phyloP scores from a whole-genome alignment of 768 basidiomycete species.

The Cubamyces sp. region DNA sequence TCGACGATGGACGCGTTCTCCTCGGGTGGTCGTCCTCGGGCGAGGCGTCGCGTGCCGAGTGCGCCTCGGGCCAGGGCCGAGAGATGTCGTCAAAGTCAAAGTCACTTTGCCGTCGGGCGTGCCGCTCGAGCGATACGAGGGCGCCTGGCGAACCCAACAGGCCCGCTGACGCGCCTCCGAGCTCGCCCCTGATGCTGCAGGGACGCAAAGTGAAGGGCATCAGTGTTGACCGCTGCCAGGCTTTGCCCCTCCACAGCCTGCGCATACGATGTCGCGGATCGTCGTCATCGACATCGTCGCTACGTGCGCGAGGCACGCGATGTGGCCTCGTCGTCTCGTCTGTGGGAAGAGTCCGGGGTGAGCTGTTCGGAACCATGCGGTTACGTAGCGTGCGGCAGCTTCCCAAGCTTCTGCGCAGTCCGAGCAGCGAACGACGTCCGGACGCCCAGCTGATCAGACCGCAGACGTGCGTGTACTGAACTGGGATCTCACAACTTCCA shows the following conservation, averaged over 20 bases:
- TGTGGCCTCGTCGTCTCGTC: background rate
- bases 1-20: no score
- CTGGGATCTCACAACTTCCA: background rate
- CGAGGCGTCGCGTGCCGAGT: no score
- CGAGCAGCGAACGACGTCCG: background rate
- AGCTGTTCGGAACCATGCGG: background rate
- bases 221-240: background rate
- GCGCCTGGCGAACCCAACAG: background rate
- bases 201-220: background rate
- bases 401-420: slow-evolving; percentile 19
- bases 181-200: background rate
- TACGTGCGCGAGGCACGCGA: background rate
- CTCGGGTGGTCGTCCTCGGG: no score
- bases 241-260: background rate
- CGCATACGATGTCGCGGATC: slow-evolving; percentile 9
- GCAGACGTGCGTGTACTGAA: background rate
- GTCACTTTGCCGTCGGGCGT: no score
- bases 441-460: slow-evolving; percentile 8
- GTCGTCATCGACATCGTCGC: slow-evolving; percentile 4
- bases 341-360: background rate
- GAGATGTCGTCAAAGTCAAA: no score
- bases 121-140: background rate
- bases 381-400: slow-evolving; percentile 3
- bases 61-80: no score
- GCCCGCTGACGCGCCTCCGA: background rate